These are phyloP conservation scores for bread wheat (Triticum aestivum) DNA, from an alignment of 176 grass and related monocot genomes.

Conservation along the genomic window IWGSC_CS_RefSeq_v2.1 NC_057810.1:158153411-158153910, in stretches of 20 bases:
- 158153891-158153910: too few relatives aligned
- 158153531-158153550: background rate
- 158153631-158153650: background rate
- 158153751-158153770: too few relatives aligned
- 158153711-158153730: too few relatives aligned
- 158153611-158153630: background rate
- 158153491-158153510: background rate
- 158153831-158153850: too few relatives aligned
- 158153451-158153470: constrained; percentile 37
- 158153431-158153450: constrained; percentile 9
- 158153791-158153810: background rate
- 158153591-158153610: background rate
- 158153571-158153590: background rate
- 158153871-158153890: too few relatives aligned
- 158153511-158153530: background rate
- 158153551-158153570: background rate
- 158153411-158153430: background rate
- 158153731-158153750: background rate
- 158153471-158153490: background rate
- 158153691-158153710: background rate
- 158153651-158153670: background rate
- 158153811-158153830: background rate
- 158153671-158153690: background rate
- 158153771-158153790: background rate
- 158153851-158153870: too few relatives aligned